These are phyloP conservation scores for Tricholoma terreum DNA, from an alignment of 768 basidiomycete species.

Conservation along the genomic window DNA sequence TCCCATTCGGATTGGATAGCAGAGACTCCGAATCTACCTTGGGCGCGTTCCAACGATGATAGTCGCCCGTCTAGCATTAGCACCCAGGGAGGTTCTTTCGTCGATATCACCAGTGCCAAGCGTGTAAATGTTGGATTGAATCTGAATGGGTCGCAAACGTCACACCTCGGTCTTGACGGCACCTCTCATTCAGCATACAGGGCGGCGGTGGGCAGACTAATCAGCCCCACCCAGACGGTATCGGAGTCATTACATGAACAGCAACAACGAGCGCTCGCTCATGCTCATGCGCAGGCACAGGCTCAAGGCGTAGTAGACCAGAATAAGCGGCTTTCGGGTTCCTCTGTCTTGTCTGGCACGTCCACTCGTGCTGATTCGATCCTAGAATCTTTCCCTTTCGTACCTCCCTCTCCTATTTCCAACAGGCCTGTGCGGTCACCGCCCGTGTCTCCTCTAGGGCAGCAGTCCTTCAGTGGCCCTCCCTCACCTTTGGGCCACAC, in stretches of 20 bases:
- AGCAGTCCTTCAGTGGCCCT: constrained; percentile 47
- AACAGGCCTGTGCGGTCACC: constrained; percentile 73
- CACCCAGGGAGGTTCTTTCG: constrained; percentile 57
- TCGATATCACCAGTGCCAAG: constrained; percentile 62
- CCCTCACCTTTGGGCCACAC: constrained; percentile 57
- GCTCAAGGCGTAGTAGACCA: constrained; percentile 47
- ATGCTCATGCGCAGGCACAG: constrained; percentile 58
- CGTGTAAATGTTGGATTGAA: constrained; percentile 57
- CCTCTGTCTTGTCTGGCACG: constrained; percentile 63
- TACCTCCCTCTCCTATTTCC: constrained; percentile 88
- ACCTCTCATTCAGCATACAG: constrained; percentile 48
- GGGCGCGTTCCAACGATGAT: constrained; percentile 34
- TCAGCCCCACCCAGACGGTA: constrained; percentile 42
- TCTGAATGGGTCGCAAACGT: constrained; percentile 26
- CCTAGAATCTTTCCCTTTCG: constrained; percentile 84
- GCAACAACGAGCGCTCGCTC: constrained; percentile 60
- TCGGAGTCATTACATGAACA: constrained; percentile 54
- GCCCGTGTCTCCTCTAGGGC: constrained; percentile 66
- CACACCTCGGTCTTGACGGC: constrained; percentile 28
- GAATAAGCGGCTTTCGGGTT: constrained; percentile 55
- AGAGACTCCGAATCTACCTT: constrained; percentile 39
- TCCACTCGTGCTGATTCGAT: constrained; percentile 81
- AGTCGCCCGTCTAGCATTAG: constrained; percentile 61
- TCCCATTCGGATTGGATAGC: constrained; percentile 33
- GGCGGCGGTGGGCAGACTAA: constrained; percentile 61